Percentiles rank a stretch among this genome's conserved stretches.
phyloP scores from a whole-genome alignment of 108 stramenopile genomes.

The Pseudonitzschia delicatissima region DNA sequence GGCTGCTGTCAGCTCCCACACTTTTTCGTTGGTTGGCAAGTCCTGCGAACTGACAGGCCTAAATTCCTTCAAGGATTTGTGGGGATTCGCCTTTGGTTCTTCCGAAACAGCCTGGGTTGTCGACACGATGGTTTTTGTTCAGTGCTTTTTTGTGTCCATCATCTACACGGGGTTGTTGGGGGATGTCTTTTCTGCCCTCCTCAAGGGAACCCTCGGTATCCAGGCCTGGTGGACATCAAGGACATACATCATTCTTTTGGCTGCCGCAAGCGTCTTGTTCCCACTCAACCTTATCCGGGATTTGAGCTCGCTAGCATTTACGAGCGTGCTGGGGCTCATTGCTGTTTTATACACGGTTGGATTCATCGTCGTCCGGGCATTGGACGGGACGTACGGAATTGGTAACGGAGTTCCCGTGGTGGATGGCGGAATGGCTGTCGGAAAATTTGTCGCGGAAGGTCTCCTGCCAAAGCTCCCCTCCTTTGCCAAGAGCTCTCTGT shows the following conservation, averaged over 20 bases:
- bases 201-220: not conserved
- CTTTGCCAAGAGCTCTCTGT: conserved; percentile 34
- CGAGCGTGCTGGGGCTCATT: conserved; percentile 37
- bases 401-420: not conserved
- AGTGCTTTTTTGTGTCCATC: conserved; percentile 29
- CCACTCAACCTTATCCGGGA: conserved; percentile 37
- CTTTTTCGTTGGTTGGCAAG: conserved; percentile 41
- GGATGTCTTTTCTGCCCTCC: conserved; percentile 33
- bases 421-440: not conserved
- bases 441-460: conserved; percentile 35
- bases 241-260: conserved; percentile 19
- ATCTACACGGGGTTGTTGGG: conserved; percentile 45
- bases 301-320: conserved; percentile 38
- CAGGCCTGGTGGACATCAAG: conserved; percentile 4
- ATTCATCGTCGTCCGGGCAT: conserved; percentile 32
- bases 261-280: conserved; percentile 14
- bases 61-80: conserved; percentile 38
- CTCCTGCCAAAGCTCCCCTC: conserved; percentile 14
- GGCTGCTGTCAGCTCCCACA: conserved; percentile 16
- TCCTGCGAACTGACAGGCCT: conserved; percentile 28
- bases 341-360: conserved; percentile 39
- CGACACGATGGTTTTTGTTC: conserved; percentile 31
- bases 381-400: conserved; percentile 39
- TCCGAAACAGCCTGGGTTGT: conserved; percentile 32
- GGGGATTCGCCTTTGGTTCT: conserved; percentile 32